Conservation (phyloP, 345 rosid genomes). For the Eucalyptus coolabah region DNA sequence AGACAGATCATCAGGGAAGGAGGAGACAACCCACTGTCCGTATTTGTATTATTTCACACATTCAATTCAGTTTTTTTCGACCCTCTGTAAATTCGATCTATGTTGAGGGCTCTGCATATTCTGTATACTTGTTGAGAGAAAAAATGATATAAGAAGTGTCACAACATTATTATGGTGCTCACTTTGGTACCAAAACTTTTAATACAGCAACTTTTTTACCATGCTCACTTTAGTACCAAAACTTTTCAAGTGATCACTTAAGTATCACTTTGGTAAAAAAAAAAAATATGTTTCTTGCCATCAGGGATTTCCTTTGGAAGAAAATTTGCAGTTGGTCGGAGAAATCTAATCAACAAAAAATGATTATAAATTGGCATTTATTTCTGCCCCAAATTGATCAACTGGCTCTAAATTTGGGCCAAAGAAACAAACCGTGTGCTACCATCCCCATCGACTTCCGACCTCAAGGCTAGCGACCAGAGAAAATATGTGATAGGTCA, state of each 20-base stretch:
- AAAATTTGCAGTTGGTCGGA: background rate
- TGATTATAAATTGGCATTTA: background rate
- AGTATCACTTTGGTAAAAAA: background rate
- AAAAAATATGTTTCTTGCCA: background rate
- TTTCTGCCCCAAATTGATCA: background rate
- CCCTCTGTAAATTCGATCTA: background rate
- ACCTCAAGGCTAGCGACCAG: background rate
- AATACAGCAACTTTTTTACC: too few relatives aligned
- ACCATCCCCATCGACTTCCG: background rate
- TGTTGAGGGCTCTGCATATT: background rate
- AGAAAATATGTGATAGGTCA: background rate
- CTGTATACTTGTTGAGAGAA: background rate
- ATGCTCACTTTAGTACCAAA: too few relatives aligned
- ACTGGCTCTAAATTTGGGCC: background rate
- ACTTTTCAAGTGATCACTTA: too few relatives aligned
- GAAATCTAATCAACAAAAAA: background rate
- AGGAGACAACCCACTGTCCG: background rate
- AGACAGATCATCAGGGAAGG: background rate
- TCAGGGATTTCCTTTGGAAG: background rate
- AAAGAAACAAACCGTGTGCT: background rate
- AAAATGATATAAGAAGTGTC: background rate
- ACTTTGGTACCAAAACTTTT: too few relatives aligned
- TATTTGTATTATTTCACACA: background rate
- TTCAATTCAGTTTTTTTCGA: background rate
- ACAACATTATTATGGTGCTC: background rate